Evolutionary conservation across 257 asterid genomes (phyloP), one percentile per base, ranked within the genome.

Genomic region (Plantago ovata): DNA sequence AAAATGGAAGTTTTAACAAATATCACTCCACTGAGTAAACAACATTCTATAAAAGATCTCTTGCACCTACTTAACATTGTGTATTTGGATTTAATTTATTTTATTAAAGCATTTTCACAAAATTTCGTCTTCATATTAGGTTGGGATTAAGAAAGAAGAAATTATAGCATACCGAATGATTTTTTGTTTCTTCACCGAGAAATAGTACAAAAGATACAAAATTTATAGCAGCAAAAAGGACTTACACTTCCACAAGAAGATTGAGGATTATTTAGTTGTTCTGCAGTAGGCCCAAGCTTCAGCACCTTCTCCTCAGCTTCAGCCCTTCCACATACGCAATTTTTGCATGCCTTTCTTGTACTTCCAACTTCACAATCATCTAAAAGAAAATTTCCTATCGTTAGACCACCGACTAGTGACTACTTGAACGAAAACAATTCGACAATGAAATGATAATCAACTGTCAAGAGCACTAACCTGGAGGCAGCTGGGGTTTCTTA

Each of bases 241-340:
- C 91, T 48, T 75, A 93, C 98, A 81, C 48, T 93, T 83, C 98
- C 97, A 72, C 98, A 93, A 41, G 96, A 88, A 69, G 98, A 93
- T 71, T 89, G 82, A 22, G 97, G 98, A 82, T 89, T 93, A 49
- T 75, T 50, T 46, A 93, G 65, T 70, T 86, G 94, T 48, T 93
- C 97, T 79, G 72, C 62, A 15, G 86, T 82, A 57, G 76, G 81
- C 59, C 86, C 98, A 69, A 89, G 88, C 77, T 84, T 84, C 67
- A 36, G 64, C 66, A 89, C 95, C 69, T 86, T 88, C 64, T 83
- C 82, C 69, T 93, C 97, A 13, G 66, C 89, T 77, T 89, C 97
- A 64, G 96, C 96, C 63, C 97, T 81, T 38, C 97, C 97, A 68
- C 98, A 93, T 13, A 77, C 69, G 80, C 98, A 88, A 63, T 84